phyloP scores from a whole-genome alignment of 75 land plant genomes.

The Pinus tabuliformis region DNA sequence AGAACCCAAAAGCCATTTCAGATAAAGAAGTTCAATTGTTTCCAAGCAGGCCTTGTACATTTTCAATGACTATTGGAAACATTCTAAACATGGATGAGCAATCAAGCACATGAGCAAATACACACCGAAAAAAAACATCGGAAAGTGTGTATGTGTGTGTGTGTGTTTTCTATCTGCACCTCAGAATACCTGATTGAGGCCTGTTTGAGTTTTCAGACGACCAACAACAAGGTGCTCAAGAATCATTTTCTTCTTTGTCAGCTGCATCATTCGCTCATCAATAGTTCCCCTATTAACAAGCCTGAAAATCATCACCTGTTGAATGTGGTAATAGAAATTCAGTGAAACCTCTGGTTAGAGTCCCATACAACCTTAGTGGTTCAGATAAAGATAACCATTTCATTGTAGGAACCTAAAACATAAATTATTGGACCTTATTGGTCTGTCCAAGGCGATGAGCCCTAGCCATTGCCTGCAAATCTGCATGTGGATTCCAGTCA shows the following conservation, averaged over 20 bases:
- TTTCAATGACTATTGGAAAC: not conserved
- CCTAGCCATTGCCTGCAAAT: constrained; percentile 99
- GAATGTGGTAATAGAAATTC: not conserved
- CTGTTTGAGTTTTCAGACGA: constrained; percentile 68
- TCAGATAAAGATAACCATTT: not conserved
- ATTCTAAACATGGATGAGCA: not conserved
- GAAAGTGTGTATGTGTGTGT: not conserved
- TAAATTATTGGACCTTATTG: constrained; percentile 51
- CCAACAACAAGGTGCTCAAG: constrained; percentile 98
- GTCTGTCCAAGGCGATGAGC: constrained; percentile 98
- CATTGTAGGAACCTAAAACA: not conserved
- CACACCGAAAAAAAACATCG: not conserved
- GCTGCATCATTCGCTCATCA: constrained; percentile 99
- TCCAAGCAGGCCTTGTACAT: not conserved
- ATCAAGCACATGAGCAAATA: not conserved
- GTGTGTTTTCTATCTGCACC: not conserved
- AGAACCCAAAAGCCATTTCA: not conserved
- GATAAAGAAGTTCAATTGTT: not conserved
- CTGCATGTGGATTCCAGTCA: constrained; percentile 99
- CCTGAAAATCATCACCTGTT: constrained; percentile 95
- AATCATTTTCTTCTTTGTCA: constrained; percentile 99
- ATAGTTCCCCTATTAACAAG: constrained; percentile 90
- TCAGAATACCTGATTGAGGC: constrained; percentile 79
- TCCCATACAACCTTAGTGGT: not conserved
- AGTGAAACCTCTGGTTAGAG: constrained; percentile 1